Evolutionary conservation across 129 eudicot species (phyloP).

Genomic region (Flaveria robusta): DNA sequence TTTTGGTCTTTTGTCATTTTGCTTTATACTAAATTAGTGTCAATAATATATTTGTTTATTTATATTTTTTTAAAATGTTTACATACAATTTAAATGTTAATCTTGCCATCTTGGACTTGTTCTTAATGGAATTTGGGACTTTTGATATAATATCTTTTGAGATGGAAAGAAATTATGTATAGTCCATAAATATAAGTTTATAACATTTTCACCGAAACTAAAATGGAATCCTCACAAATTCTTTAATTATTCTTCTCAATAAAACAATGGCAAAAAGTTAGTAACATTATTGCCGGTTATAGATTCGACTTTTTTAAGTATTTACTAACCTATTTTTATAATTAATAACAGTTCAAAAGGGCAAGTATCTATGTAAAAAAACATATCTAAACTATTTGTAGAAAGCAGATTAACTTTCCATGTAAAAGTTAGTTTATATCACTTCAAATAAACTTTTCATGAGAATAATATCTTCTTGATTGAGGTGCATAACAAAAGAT

Average conservation of each 20-base stretch:
- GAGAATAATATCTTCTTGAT: slow-evolving; percentile 31
- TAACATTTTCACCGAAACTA: not conserved
- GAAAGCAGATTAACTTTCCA: not conserved
- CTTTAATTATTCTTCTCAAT: not conserved
- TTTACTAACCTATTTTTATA: too few species aligned
- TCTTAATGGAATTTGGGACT: not conserved
- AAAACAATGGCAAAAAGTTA: not conserved
- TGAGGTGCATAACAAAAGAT: slow-evolving; percentile 23
- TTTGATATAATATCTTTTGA: not conserved
- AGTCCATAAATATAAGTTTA: not conserved
- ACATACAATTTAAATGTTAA: not conserved
- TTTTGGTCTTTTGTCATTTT: slow-evolving; percentile 15
- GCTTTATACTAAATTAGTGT: not conserved
- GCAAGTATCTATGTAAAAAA: not conserved
- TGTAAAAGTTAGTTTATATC: not conserved
- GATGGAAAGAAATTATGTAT: not conserved
- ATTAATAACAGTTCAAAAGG: not conserved
- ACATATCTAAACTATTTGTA: not conserved
- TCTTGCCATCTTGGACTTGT: not conserved
- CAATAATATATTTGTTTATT: not conserved
- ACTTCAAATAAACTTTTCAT: not conserved
- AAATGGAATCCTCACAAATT: not conserved
- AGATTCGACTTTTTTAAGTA: not conserved
- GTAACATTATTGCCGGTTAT: not conserved
- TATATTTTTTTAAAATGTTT: not conserved